Percentiles rank a stretch among this genome's conserved stretches.
Evolutionary conservation across 768 basidiomycete genomes (phyloP).

Genomic region (Chlorophyllum brunneum): DNA sequence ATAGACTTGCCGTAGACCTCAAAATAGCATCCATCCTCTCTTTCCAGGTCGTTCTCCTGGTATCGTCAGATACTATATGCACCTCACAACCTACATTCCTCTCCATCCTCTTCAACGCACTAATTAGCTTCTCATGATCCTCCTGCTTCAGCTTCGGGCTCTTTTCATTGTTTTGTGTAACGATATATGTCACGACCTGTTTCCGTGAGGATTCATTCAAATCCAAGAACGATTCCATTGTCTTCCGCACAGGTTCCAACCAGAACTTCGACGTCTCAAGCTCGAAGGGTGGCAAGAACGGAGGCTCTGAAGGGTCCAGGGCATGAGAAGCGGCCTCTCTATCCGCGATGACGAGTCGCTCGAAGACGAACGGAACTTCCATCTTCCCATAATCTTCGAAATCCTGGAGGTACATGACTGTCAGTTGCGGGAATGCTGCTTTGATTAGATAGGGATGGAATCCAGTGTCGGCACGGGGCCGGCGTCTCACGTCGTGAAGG

Average conservation of each 20-base stretch:
- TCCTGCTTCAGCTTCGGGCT: slow-evolving; percentile 47
- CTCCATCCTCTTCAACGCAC: slow-evolving; percentile 50
- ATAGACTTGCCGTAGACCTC: slow-evolving; percentile 57
- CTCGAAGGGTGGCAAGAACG: slow-evolving; percentile 40
- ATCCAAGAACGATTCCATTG: slow-evolving; percentile 40
- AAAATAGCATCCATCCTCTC: slow-evolving; percentile 62
- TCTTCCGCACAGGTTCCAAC: slow-evolving; percentile 60
- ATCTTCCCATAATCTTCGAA: slow-evolving; percentile 74
- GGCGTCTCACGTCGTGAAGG: slow-evolving; percentile 31
- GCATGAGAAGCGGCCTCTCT: slow-evolving; percentile 52
- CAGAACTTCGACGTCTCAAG: slow-evolving; percentile 51
- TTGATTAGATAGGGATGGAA: slow-evolving; percentile 73
- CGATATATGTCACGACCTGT: slow-evolving; percentile 62
- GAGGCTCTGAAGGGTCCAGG: slow-evolving; percentile 29
- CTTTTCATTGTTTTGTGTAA: slow-evolving; percentile 27
- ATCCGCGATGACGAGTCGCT: slow-evolving; percentile 76
- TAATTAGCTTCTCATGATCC: slow-evolving; percentile 60
- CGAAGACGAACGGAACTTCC: slow-evolving; percentile 66
- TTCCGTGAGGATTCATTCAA: slow-evolving; percentile 20
- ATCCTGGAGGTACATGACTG: slow-evolving; percentile 65
- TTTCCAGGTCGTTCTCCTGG: slow-evolving; percentile 49
- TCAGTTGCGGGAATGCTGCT: slow-evolving; percentile 69
- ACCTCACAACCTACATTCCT: slow-evolving; percentile 52
- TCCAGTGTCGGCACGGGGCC: slow-evolving; percentile 52
- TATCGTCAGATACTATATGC: slow-evolving; percentile 46